phyloP scores from a whole-genome alignment of 805 yeast species.

The Candida parachauliodes region DNA sequence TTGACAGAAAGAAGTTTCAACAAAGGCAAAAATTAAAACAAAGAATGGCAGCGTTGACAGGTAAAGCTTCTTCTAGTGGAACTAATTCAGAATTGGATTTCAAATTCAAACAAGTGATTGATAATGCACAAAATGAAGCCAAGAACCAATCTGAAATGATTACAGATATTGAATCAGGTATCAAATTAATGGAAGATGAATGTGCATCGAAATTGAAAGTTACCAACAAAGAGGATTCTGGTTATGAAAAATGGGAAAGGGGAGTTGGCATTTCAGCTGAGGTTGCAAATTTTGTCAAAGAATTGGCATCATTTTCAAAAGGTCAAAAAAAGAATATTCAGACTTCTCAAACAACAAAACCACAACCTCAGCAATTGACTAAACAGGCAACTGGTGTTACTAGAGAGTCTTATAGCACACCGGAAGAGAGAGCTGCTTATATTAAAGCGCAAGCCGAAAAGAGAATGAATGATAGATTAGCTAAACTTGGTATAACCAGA shows the following conservation, averaged over 20 bases:
- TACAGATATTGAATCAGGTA: slow-evolving; percentile 67
- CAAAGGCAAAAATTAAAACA: slow-evolving; percentile 76
- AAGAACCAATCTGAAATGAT: slow-evolving; percentile 57
- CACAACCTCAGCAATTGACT: slow-evolving; percentile 11
- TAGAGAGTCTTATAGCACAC: slow-evolving; percentile 29
- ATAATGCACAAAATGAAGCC: slow-evolving; percentile 50
- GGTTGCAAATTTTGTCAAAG: slow-evolving; percentile 59
- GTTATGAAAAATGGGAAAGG: slow-evolving; percentile 71
- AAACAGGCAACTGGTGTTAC: slow-evolving; percentile 6
- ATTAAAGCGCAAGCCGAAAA: slow-evolving; percentile 72
- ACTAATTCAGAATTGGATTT: slow-evolving; percentile 53
- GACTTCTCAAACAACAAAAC: not conserved
- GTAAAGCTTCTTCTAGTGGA: slow-evolving; percentile 45
- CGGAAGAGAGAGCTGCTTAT: slow-evolving; percentile 73
- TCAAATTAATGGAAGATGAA: slow-evolving; percentile 57
- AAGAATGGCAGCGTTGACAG: slow-evolving; percentile 91
- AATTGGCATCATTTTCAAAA: slow-evolving; percentile 35
- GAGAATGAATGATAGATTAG: slow-evolving; percentile 82
- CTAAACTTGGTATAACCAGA: slow-evolving; percentile 68
- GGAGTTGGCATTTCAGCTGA: slow-evolving; percentile 71
- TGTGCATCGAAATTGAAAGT: slow-evolving; percentile 41
- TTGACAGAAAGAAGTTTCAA: slow-evolving; percentile 75
- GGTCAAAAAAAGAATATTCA: slow-evolving; percentile 9
- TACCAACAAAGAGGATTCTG: slow-evolving; percentile 42
- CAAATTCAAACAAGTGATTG: slow-evolving; percentile 49